Percentiles rank a stretch among this genome's conserved stretches.
Evolutionary conservation across 1,284 basidiomycete genomes (phyloP).

Genomic region (Grifola frondosa): DNA sequence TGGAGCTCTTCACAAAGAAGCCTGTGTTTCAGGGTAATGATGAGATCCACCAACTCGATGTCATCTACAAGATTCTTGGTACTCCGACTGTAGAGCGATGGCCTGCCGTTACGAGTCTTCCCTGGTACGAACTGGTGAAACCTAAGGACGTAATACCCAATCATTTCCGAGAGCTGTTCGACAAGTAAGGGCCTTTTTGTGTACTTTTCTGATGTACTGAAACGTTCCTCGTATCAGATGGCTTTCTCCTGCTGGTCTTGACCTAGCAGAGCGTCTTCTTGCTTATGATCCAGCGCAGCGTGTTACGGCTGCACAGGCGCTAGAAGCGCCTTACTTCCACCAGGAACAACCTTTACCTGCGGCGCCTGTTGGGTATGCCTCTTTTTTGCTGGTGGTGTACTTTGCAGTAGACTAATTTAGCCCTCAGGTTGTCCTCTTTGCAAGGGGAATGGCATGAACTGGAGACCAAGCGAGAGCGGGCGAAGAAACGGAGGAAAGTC

Average conservation of each 20-base stretch:
- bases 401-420: no score
- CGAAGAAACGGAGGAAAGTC: constrained; percentile 67
- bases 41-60: constrained; percentile 95
- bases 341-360: constrained; percentile 74
- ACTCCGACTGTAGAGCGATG: constrained; percentile 84
- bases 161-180: constrained; percentile 76
- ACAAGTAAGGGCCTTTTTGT: constrained; percentile 54
- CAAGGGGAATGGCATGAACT: constrained; percentile 96
- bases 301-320: constrained; percentile 78
- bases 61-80: constrained; percentile 88
- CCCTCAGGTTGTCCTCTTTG: constrained; percentile 69
- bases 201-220: background rate
- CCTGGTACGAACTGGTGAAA: constrained; percentile 99
- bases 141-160: constrained; percentile 74
- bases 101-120: constrained; percentile 80
- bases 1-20: constrained; percentile 94
- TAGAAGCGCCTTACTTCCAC: constrained; percentile 82
- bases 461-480: constrained; percentile 83
- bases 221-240: constrained; percentile 49
- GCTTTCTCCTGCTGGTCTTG: constrained; percentile 80
- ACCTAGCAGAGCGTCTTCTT: constrained; percentile 82
- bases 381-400: constrained; percentile 3
- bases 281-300: constrained; percentile 82
- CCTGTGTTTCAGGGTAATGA: constrained; percentile 96
- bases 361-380: constrained; percentile 75